These are phyloP conservation scores for Penicillium sp. DNA, from an alignment of 2,329 filamentous ascomycete genomes.

Conservation along the genomic window DNA sequence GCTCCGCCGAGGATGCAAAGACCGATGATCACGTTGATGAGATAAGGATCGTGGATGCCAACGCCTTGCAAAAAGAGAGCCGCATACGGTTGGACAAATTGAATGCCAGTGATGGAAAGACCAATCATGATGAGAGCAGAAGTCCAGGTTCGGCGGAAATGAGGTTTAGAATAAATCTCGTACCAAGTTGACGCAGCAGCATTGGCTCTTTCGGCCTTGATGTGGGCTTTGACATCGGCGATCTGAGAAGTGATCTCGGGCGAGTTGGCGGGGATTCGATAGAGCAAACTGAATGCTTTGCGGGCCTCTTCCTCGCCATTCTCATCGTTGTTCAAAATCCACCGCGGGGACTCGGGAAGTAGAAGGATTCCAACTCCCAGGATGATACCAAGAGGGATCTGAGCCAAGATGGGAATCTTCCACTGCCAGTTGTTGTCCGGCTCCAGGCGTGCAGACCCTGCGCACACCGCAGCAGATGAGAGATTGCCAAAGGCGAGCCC, in stretches of 20 bases:
- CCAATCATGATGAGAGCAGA: constrained; percentile 24
- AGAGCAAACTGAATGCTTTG: constrained; percentile 17
- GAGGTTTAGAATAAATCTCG: constrained; percentile 20
- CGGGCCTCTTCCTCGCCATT: constrained; percentile 18
- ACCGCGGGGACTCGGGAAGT: constrained; percentile 25
- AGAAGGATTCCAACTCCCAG: constrained; percentile 21
- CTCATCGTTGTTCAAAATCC: constrained; percentile 16
- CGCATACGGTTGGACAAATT: constrained; percentile 17
- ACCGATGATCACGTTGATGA: constrained; percentile 19
- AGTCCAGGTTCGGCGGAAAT: constrained; percentile 19
- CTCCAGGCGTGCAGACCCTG: constrained; percentile 20
- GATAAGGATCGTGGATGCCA: constrained; percentile 19
- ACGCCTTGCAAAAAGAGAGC: constrained; percentile 18
- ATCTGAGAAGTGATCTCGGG: constrained; percentile 20
- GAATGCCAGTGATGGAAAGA: constrained; percentile 21
- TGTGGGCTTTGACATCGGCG: constrained; percentile 19
- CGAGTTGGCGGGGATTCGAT: constrained; percentile 16
- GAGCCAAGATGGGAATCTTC: constrained; percentile 27
- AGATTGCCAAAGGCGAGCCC: constrained; percentile 24
- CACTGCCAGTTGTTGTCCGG: constrained; percentile 24
- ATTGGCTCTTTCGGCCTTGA: constrained; percentile 17
- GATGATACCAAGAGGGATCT: constrained; percentile 24
- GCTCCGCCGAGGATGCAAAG: constrained; percentile 17
- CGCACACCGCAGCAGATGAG: constrained; percentile 23
- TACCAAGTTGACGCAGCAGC: constrained; percentile 12